A percentile compares a stretch with the other conserved stretches of the same genome.
phyloP scores from a whole-genome alignment of 495 filamentous ascomycete genomes.

The Annulohypoxylon stygium region DNA sequence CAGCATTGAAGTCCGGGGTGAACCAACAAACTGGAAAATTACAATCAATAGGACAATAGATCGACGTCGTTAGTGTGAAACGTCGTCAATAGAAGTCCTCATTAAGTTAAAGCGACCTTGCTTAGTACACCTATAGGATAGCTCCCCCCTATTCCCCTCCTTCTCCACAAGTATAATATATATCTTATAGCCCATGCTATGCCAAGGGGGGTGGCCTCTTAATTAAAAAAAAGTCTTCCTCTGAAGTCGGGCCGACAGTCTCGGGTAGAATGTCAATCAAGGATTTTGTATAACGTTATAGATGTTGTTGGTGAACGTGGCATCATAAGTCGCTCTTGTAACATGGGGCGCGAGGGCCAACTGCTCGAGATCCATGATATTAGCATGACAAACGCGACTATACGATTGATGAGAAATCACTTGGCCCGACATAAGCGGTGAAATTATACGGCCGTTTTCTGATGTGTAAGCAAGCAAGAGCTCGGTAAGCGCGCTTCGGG shows the following conservation, averaged over 20 bases:
- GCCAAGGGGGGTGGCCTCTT: not conserved
- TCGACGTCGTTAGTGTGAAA: not conserved
- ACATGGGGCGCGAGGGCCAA: not conserved
- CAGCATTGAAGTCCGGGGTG: not conserved
- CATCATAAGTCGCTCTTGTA: not conserved
- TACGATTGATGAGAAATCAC: not conserved
- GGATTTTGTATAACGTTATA: not conserved
- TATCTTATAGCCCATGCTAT: conserved; percentile 2
- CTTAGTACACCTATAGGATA: not conserved
- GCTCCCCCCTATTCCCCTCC: not conserved
- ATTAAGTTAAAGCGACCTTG: not conserved
- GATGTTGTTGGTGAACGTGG: not conserved
- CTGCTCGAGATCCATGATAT: not conserved
- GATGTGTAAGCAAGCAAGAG: not conserved
- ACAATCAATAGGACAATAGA: not conserved
- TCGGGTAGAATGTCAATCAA: not conserved
- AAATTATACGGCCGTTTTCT: not conserved
- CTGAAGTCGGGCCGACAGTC: not conserved
- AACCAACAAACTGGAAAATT: not conserved
- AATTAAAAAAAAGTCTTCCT: not conserved
- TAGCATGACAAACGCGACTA: not conserved
- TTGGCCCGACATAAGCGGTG: not conserved
- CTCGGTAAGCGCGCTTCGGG: not conserved
- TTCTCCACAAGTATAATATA: conserved; percentile 10
- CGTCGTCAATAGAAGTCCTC: not conserved